Percentiles rank a stretch among this genome's conserved stretches.
Conservation (phyloP, 2,329 filamentous ascomycete genomes). For the Colletotrichum sidae region DNA sequence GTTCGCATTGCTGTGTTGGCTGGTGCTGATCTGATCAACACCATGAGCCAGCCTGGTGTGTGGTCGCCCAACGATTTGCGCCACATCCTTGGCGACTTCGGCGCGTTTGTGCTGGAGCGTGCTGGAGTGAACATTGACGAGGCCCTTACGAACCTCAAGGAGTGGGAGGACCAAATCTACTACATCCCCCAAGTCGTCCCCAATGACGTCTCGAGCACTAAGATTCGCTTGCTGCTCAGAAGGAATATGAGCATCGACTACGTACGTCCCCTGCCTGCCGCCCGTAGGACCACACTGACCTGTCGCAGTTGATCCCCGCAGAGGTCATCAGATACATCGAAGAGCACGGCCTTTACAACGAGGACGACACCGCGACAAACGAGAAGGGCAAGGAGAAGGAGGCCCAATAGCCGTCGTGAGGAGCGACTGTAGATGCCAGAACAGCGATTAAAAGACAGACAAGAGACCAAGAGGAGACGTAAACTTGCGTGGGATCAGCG, state of each 20-base stretch:
- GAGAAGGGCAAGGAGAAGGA: constrained; percentile 35
- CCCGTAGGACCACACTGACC: constrained; percentile 67
- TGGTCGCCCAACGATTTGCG: constrained; percentile 89
- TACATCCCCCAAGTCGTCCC: constrained; percentile 90
- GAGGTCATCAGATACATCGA: constrained; percentile 81
- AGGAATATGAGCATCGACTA: constrained; percentile 39
- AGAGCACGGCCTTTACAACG: constrained; percentile 73
- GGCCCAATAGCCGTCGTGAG: constrained; percentile 14
- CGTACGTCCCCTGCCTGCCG: constrained; percentile 9
- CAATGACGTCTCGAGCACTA: constrained; percentile 72
- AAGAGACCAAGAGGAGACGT: constrained; percentile 9
- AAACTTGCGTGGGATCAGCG: constrained; percentile 32
- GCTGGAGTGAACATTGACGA: constrained; percentile 90
- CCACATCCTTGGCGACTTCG: constrained; percentile 86
- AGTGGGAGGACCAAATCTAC: constrained; percentile 87
- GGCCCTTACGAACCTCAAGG: constrained; percentile 82
- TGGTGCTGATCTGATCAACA: constrained; percentile 80
- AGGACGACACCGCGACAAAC: constrained; percentile 44
- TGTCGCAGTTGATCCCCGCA: constrained; percentile 81
- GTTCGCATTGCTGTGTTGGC: constrained; percentile 85
- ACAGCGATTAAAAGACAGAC: background rate
- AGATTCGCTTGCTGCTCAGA: constrained; percentile 39
- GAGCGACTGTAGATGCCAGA: background rate
- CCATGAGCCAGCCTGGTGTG: constrained; percentile 78
- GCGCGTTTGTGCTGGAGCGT: constrained; percentile 88